Evolutionary conservation across 106 monocot genomes (phyloP), one percentile per base, ranked within the genome.

Genomic region (Platanthera guangdongensis): DNA sequence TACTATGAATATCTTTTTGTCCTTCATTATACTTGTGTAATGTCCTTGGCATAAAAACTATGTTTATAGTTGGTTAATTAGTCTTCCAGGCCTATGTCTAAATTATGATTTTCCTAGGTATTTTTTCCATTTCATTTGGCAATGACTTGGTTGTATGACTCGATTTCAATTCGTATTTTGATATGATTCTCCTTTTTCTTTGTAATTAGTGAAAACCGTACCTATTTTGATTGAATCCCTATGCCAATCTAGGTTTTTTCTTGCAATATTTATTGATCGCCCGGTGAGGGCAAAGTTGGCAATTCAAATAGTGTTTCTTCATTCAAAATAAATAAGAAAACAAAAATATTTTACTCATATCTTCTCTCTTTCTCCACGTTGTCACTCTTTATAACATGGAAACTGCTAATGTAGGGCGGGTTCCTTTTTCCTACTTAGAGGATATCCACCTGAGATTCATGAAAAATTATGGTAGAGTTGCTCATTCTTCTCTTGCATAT

Each of bases 391-490:
- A 21, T 62, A 4, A 9, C 4, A 9, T 6, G 6, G 32, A 46
- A 5, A 7, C 16, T 70, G 9, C 15, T 63, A 11, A 21, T 81
- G n/a, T 78, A 97, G 96, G 96, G 68, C 86, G 97, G 80, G 79
- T 94, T 83, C 97, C 97, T 75, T 97, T 97, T 71, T 73, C 87
- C 16, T 97, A 93, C 82, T 81, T 97, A 79, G 94, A 99, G 78
- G 97, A 99, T 55, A 94, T 99, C 55, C 97, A 92, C 59, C 92
- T 93, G 91, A 89, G 97, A 78, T 99, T 99, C 75, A 88, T 99
- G 94, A 99, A 99, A 79, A 99, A 93, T 79, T 94, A 92, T 79
- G 94, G 97, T 49, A 84, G 81, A 82, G 65, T 94, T 45, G 91
- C 94, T 68, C 94, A 94, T 67, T 76, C 89, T 77, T 86, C 97